A percentile compares a stretch with the other conserved stretches of the same genome.
Conservation (phyloP, 192 early-diverging fungal species). For the Chytriomyces sp. region DNA sequence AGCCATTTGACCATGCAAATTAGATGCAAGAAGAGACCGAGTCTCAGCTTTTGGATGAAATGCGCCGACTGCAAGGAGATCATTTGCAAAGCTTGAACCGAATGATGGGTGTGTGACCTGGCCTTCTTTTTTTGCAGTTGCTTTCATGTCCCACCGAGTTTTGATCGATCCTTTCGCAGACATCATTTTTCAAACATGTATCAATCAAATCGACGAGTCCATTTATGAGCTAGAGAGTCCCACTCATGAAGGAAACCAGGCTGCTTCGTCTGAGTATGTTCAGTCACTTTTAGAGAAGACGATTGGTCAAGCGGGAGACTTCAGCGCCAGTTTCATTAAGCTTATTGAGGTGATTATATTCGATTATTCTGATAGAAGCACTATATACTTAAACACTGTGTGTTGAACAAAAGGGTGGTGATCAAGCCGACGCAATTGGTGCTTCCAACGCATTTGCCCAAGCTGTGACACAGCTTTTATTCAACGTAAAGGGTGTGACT, state of each 20-base stretch:
- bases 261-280: constrained; percentile 88
- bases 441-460: constrained; percentile 81
- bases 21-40: constrained; percentile 43
- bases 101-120: constrained; percentile 45
- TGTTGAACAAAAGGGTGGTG: constrained; percentile 61
- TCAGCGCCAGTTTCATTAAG: constrained; percentile 52
- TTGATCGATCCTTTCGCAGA: constrained; percentile 55
- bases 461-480: constrained; percentile 77
- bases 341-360: constrained; percentile 52
- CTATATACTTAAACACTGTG: background rate
- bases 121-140: constrained; percentile 28
- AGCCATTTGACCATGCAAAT: background rate
- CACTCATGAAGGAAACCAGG: constrained; percentile 81
- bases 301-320: constrained; percentile 51
- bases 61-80: constrained; percentile 68
- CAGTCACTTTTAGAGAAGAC: constrained; percentile 90
- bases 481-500: constrained; percentile 88
- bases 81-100: constrained; percentile 46
- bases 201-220: constrained; percentile 86
- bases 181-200: constrained; percentile 84
- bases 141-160: constrained; percentile 20
- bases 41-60: constrained; percentile 41
- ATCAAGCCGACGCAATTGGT: constrained; percentile 86
- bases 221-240: constrained; percentile 86
- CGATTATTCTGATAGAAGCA: background rate